A percentile compares a stretch with the other conserved stretches of the same genome.
Conservation (phyloP, 75 land plant species). For the Ceratopteris richardii region DNA sequence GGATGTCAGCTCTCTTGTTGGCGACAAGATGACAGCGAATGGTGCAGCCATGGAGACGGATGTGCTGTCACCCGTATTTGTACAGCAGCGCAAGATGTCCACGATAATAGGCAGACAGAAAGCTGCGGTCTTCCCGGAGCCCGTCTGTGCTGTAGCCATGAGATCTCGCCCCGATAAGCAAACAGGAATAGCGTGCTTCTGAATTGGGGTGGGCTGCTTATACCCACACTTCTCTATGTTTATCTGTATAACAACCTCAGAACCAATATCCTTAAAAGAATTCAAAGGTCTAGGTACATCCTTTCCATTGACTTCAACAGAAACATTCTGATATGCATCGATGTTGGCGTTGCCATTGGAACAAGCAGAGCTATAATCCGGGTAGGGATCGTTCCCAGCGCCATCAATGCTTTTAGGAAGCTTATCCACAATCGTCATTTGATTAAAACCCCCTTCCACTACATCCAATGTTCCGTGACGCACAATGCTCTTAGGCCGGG, state of each 20-base stretch:
- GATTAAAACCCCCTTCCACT: no score
- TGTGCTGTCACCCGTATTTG: no score
- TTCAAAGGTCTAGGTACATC: constrained; percentile 54
- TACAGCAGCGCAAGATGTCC: constrained; percentile 52
- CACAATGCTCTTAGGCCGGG: no score
- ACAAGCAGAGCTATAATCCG: no score
- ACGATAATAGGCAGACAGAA: constrained; percentile 83
- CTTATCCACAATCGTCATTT: no score
- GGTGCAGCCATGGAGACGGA: constrained; percentile 7
- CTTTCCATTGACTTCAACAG: constrained; percentile 62
- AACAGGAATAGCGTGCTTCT: constrained; percentile 76
- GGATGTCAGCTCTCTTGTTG: constrained; percentile 69
- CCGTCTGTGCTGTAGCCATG: constrained; percentile 94
- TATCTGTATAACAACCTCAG: constrained; percentile 39
- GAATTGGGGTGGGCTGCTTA: constrained; percentile 74
- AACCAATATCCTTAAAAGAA: constrained; percentile 53
- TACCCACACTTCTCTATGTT: constrained; percentile 65
- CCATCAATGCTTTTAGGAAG: no score
- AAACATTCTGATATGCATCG: constrained; percentile 77
- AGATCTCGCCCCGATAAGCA: constrained; percentile 60
- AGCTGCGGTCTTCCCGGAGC: constrained; percentile 84
- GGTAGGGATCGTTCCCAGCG: no score
- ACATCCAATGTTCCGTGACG: no score
- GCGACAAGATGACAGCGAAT: constrained; percentile 59
- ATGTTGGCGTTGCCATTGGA: constrained; percentile 17